Evolutionary conservation across 139 green algal species (phyloP).

Genomic region (Chlorella vulgaris): DNA sequence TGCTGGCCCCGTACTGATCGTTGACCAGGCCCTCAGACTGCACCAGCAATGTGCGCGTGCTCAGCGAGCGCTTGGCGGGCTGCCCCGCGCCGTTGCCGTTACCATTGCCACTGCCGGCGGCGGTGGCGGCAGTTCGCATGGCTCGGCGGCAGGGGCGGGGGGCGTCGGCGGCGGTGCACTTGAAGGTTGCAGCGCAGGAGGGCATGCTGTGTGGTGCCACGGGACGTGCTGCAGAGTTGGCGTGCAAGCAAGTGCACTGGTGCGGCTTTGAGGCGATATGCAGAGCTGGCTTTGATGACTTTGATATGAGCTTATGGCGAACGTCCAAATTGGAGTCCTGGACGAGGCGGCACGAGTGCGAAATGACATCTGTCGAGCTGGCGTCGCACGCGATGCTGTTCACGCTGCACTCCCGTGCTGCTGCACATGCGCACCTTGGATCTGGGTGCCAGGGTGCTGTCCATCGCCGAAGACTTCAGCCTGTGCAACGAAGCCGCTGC

Average conservation of each 20-base stretch:
- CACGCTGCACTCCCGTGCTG: neutral
- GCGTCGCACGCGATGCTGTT: too few relatives aligned
- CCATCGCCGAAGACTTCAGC: neutral
- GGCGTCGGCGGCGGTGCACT: neutral
- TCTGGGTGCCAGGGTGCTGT: neutral
- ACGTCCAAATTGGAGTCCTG: too few relatives aligned
- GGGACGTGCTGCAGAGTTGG: neutral
- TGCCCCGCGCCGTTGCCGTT: neutral
- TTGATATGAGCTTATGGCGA: too few relatives aligned
- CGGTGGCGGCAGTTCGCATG: neutral
- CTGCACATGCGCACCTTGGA: neutral
- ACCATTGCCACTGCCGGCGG: slow-evolving; percentile 4
- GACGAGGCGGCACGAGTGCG: too few relatives aligned
- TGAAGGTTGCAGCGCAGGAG: neutral
- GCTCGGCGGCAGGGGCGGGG: neutral
- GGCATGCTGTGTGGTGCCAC: too few relatives aligned
- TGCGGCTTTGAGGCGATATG: too few relatives aligned
- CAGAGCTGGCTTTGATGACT: too few relatives aligned
- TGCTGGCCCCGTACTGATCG: slow-evolving; percentile 85
- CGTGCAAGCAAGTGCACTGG: too few relatives aligned
- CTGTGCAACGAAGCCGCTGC: slow-evolving; percentile 39
- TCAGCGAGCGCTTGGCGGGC: slow-evolving; percentile 23
- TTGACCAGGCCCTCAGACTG: slow-evolving; percentile 40
- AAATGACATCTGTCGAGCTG: too few relatives aligned
- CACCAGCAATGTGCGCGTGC: slow-evolving; percentile 59